Evolutionary conservation across 352 stramenopile genomes (phyloP), one percentile per base, ranked within the genome.

Genomic region (Pythium utonaiense): DNA sequence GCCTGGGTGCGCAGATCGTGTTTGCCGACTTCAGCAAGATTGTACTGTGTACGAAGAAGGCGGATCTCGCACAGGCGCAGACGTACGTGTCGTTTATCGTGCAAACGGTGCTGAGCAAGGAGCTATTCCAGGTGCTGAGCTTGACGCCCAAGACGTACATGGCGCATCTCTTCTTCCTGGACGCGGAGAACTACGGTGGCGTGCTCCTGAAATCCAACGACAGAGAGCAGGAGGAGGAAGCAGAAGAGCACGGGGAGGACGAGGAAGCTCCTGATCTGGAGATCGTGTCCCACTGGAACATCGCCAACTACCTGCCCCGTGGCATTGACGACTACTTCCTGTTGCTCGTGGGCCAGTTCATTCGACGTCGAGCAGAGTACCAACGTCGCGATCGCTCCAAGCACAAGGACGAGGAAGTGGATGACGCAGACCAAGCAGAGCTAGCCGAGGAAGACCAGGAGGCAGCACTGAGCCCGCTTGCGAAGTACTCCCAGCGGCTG

Each of bases 71-170:
- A 28, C 77, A 96, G 47, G 96, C 95, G 6, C 79, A 96, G 62
- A 96, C 96, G 55, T 98, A 99, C 56, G 60, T 98, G 19, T 82
- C 95, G 27, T 99, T 98, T 73, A 91, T 99, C 9, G 73, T 98
- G 33, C 87, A 91, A 57, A 98, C 95, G 0, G 86, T 98, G 21
- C 60, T 88, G 24, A 74, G 80, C 14, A 89, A 93, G 53, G 79
- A 92, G 53, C 65, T 94, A 10, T 96, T 95, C 63, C 83, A 92
- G 40, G 82, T 93, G 42, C 64, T 96, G 40, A 82, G 74, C 24
- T 83, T 91, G 28, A 88, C 77, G 2, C 76, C 80, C 0, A 85
- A 76, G 34, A 88, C 79, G 60, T 98, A 90, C 64, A 96, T 96
- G 60, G 83, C 91, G 27, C 84, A 98, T 60, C 74, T 98, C 24